Percentiles rank a stretch among this genome's conserved stretches.
Evolutionary conservation across 2,329 filamentous ascomycete genomes (phyloP).

Genomic region (Penicillium sp.): DNA sequence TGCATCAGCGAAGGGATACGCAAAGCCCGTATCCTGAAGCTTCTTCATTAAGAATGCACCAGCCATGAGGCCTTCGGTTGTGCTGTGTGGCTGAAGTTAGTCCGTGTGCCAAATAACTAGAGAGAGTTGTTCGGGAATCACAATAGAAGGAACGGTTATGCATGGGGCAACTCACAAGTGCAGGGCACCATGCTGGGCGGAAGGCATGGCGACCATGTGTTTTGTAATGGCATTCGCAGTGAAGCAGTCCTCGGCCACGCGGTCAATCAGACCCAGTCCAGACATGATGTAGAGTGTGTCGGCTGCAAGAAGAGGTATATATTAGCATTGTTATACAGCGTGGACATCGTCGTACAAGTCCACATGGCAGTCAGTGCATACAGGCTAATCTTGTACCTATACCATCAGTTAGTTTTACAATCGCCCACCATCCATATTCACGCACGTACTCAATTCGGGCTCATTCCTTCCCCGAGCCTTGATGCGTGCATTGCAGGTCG

Average conservation of each 20-base stretch:
- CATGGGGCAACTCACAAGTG: constrained; percentile 32
- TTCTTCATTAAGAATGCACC: constrained; percentile 38
- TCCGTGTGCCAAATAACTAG: not conserved
- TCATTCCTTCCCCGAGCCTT: constrained; percentile 10
- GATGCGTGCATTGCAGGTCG: constrained; percentile 19
- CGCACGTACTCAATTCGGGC: constrained; percentile 25
- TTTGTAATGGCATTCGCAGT: constrained; percentile 34
- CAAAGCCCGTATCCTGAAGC: constrained; percentile 33
- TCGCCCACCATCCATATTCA: not conserved
- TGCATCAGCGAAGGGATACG: constrained; percentile 35
- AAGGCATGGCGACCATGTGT: constrained; percentile 36
- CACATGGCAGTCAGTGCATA: constrained; percentile 4
- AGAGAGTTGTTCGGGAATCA: not conserved
- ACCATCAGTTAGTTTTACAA: not conserved
- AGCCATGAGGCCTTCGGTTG: constrained; percentile 36
- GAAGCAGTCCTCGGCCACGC: constrained; percentile 32
- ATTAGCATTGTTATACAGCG: not conserved
- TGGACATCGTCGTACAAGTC: too few relatives aligned
- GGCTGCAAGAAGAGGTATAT: constrained; percentile 21
- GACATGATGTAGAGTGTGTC: constrained; percentile 39
- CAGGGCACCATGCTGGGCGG: constrained; percentile 36
- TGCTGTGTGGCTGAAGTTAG: constrained; percentile 18
- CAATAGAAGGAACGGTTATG: not conserved
- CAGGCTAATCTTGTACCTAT: constrained; percentile 16
- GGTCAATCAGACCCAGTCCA: constrained; percentile 35